phyloP scores from a whole-genome alignment of 2,329 filamentous ascomycete genomes.

The Chaetomium sp. region DNA sequence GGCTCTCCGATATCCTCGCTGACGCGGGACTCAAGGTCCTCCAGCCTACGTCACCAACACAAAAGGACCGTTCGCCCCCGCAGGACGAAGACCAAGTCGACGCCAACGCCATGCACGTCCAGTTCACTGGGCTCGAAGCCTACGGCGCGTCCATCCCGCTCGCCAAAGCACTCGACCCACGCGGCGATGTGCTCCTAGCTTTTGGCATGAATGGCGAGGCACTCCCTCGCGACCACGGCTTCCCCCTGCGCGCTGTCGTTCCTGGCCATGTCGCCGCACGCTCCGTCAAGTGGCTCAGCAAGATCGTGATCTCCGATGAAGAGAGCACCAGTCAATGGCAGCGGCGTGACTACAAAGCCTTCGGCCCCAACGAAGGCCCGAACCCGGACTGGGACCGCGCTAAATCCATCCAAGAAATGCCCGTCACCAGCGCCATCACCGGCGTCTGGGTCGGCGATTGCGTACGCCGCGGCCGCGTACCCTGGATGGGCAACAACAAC shows the following conservation, averaged over 20 bases:
- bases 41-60: conserved; percentile 14
- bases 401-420: conserved; percentile 61
- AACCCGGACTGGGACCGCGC: conserved; percentile 57
- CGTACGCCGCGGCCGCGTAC: conserved; percentile 18
- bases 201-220: conserved; percentile 61
- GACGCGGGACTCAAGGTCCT: conserved; percentile 44
- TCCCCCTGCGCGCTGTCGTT: conserved; percentile 55
- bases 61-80: conserved; percentile 5
- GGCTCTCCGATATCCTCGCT: conserved; percentile 47
- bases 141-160: conserved; percentile 58
- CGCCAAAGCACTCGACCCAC: conserved; percentile 50
- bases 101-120: conserved; percentile 42
- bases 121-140: conserved; percentile 53
- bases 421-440: conserved; percentile 62
- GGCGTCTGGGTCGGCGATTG: conserved; percentile 38
- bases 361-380: conserved; percentile 54
- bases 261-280: conserved; percentile 61
- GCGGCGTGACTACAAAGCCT: conserved; percentile 61
- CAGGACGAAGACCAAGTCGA: conserved; percentile 36
- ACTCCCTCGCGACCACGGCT: conserved; percentile 60
- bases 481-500: conserved; percentile 16
- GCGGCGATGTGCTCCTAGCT: conserved; percentile 59
- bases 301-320: conserved; percentile 58
- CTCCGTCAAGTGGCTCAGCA: conserved; percentile 63
- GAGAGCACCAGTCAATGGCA: conserved; percentile 62